These are phyloP conservation scores for Dactylellina drechsleri DNA, from an alignment of 2,329 filamentous ascomycete species.

Conservation along the genomic window DNA sequence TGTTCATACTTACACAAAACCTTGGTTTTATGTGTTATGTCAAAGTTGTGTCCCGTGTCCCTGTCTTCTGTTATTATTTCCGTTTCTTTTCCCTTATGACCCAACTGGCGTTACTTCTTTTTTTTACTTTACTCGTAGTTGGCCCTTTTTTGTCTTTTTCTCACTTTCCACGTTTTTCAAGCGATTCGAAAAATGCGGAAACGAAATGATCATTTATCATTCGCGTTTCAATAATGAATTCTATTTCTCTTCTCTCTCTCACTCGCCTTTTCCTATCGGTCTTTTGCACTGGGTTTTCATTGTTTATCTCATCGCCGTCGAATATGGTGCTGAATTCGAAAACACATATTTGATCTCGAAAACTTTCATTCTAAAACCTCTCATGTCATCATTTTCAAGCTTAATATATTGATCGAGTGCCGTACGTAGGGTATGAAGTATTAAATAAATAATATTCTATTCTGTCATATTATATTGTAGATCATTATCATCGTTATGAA, in stretches of 20 bases:
- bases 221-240: constrained; percentile 7
- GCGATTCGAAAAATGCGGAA: constrained; percentile 26
- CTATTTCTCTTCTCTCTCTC: constrained; percentile 3
- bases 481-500: too few relatives aligned
- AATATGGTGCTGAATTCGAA: neutral
- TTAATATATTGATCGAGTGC: neutral
- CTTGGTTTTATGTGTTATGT: constrained; percentile 35
- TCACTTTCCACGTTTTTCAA: constrained; percentile 4
- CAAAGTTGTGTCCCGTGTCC: constrained; percentile 17
- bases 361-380: too few relatives aligned
- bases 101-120: constrained; percentile 55
- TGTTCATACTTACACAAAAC: constrained; percentile 28
- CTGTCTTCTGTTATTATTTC: constrained; percentile 31
- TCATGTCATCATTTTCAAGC: neutral
- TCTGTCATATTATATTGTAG: neutral
- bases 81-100: constrained; percentile 49
- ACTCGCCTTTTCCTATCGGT: neutral
- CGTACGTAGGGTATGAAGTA: neutral
- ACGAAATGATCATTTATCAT: constrained; percentile 17
- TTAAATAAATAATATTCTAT: constrained; percentile 1
- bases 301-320: neutral
- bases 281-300: neutral
- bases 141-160: neutral
- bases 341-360: neutral
- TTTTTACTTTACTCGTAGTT: constrained; percentile 31